Evolutionary conservation across 768 basidiomycete species (phyloP).

Genomic region (Xerocomellus intermedius): DNA sequence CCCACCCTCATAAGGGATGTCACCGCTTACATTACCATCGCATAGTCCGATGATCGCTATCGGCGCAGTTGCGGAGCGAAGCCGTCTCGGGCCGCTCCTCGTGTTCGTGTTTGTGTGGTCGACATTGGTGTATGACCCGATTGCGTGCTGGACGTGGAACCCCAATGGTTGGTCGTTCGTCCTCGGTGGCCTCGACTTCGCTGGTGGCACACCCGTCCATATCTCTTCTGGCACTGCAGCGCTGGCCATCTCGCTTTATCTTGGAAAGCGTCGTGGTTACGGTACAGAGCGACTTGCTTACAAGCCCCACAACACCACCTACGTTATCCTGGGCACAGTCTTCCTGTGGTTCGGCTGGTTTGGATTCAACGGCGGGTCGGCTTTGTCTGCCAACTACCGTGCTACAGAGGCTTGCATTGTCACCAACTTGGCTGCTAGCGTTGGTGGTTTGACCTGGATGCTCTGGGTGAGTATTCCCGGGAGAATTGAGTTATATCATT

Average conservation of each 20-base stretch:
- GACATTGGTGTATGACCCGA: slow-evolving; percentile 87
- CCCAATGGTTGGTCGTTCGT: slow-evolving; percentile 69
- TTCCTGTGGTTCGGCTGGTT: slow-evolving; percentile 98
- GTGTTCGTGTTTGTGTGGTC: slow-evolving; percentile 92
- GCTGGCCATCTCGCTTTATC: slow-evolving; percentile 85
- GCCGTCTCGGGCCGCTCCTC: slow-evolving; percentile 78
- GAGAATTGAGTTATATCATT: not conserved
- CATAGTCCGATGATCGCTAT: slow-evolving; percentile 80
- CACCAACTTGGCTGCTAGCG: slow-evolving; percentile 87
- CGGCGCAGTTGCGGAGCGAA: slow-evolving; percentile 90
- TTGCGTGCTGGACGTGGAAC: slow-evolving; percentile 98
- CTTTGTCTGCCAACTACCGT: slow-evolving; percentile 83
- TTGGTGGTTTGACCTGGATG: slow-evolving; percentile 93
- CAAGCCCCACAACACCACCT: slow-evolving; percentile 91
- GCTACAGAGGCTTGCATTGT: slow-evolving; percentile 88
- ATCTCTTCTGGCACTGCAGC: slow-evolving; percentile 93
- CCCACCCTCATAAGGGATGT: not conserved
- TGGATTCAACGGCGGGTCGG: slow-evolving; percentile 92
- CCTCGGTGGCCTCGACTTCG: slow-evolving; percentile 87
- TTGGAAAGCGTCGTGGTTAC: slow-evolving; percentile 89
- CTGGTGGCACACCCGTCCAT: slow-evolving; percentile 95
- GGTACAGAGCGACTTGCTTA: slow-evolving; percentile 89
- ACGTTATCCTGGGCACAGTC: slow-evolving; percentile 90
- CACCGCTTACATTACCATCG: slow-evolving; percentile 14
- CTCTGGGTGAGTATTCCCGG: slow-evolving; percentile 54